Evolutionary conservation across 768 basidiomycete species (phyloP), one percentile per base, ranked within the genome.

Genomic region (Leucogyrophana mollusca): DNA sequence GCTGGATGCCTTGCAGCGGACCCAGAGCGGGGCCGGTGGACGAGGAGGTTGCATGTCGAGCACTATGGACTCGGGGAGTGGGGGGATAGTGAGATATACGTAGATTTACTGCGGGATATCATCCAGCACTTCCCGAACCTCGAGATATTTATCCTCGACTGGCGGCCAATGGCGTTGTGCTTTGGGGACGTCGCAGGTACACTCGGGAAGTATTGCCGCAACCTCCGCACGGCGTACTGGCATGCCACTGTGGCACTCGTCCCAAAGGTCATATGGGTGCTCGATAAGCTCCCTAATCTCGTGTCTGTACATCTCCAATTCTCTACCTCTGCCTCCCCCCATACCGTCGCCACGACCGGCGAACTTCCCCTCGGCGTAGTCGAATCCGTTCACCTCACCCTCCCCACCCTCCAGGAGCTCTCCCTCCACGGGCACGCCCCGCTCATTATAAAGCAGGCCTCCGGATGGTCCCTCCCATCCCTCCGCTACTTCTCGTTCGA

Each of bases 201-300:
- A 0, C 70, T 90, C 1, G 74, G 75, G 40, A 74, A 68, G 1
- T 78, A 68, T 46, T 71, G 78, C 13, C 64, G 64, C 13, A 73
- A 73, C 36, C 64, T 90, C 16, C 80, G 78, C 9, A 83, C 84
- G 0, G 73, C 83, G 0, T 77, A 82, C 41, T 79, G 83, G 72
- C 77, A 74, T 45, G 67, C 87, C 8, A 77, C 82, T 0, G 70
- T 71, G 0, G 71, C 76, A 16, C 70, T 77, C 0, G 63, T 86
- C 2, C 69, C 82, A 10, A 85, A 84, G 56, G 74, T 87, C 4
- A 87, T 89, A 35, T 85, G 83, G 83, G 80, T 84, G 4, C 68
- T 90, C 2, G 77, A 80, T 44, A 73, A 78, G 1, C 73, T 90
- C 4, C 80, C 80, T 1, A 64, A 65, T 41, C 67, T 90, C 33